Conservation (phyloP, 1,139 yeast species). For the Pichia sp. region DNA sequence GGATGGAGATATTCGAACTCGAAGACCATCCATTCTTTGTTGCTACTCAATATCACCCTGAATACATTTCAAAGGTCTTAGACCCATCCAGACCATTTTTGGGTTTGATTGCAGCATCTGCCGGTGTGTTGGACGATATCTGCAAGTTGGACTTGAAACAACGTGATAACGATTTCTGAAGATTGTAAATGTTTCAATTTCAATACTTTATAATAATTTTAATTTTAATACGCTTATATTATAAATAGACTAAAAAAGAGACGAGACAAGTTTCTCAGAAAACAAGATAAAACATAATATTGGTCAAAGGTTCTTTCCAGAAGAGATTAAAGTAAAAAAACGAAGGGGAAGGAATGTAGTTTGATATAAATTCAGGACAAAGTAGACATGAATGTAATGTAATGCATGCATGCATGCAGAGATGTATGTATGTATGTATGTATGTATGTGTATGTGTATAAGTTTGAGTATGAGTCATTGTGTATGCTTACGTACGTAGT, state of each 20-base stretch:
- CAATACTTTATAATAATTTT: neutral
- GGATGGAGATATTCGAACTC: slow-evolving; percentile 93
- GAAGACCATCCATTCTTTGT: slow-evolving; percentile 79
- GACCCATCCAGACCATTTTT: slow-evolving; percentile 96
- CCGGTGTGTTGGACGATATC: slow-evolving; percentile 69
- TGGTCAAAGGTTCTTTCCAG: neutral
- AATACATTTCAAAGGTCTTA: slow-evolving; percentile 89
- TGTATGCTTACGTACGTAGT: too few species aligned
- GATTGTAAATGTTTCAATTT: neutral
- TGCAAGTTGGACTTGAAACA: slow-evolving; percentile 35
- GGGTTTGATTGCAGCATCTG: slow-evolving; percentile 91
- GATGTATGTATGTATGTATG: too few species aligned
- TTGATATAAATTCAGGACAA: neutral
- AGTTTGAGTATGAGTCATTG: too few species aligned
- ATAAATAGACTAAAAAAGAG: neutral
- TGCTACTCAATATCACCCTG: slow-evolving; percentile 98
- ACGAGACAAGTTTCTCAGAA: neutral
- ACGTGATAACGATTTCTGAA: slow-evolving; percentile 30
- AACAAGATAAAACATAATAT: neutral
- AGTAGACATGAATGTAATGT: neutral
- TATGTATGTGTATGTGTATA: neutral
- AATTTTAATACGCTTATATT: neutral
- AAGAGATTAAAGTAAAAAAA: neutral
- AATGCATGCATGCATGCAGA: neutral
- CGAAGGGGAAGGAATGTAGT: neutral